Evolutionary conservation across 441 rosid species (phyloP).

Genomic region (Populus trichocarpa): DNA sequence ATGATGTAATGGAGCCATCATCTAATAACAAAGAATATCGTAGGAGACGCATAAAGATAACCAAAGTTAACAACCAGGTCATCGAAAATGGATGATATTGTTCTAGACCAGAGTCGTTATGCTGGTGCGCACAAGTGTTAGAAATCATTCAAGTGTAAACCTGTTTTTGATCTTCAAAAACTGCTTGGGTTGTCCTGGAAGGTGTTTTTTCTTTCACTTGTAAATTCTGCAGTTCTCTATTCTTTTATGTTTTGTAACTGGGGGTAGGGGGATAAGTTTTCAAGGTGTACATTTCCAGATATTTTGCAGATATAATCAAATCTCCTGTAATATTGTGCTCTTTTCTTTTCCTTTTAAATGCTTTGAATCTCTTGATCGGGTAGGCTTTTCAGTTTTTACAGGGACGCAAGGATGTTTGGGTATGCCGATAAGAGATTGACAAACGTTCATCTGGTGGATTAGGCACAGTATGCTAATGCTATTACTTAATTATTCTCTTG

Average conservation of each 20-base stretch:
- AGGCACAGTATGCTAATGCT: background rate
- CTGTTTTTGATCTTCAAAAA: background rate
- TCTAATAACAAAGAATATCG: constrained; percentile 56
- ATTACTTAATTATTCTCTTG: background rate
- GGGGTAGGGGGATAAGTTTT: background rate
- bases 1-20: constrained; percentile 66
- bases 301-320: background rate
- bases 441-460: background rate
- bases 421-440: background rate
- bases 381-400: background rate
- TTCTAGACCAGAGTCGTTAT: background rate
- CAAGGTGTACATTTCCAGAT: background rate
- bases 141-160: constrained; percentile 27
- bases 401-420: background rate
- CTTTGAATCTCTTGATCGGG: background rate
- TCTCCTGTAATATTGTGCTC: background rate
- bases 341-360: background rate
- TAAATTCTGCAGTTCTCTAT: background rate
- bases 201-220: background rate
- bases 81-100: constrained; percentile 6
- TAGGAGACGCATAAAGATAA: constrained; percentile 18
- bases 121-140: constrained; percentile 1
- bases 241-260: background rate
- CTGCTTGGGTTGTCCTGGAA: background rate
- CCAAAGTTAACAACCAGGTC: background rate